These are phyloP conservation scores for Hamamelis virginiana DNA, from an alignment of 164 flowering plant genomes.

Conservation along the genomic window DNA sequence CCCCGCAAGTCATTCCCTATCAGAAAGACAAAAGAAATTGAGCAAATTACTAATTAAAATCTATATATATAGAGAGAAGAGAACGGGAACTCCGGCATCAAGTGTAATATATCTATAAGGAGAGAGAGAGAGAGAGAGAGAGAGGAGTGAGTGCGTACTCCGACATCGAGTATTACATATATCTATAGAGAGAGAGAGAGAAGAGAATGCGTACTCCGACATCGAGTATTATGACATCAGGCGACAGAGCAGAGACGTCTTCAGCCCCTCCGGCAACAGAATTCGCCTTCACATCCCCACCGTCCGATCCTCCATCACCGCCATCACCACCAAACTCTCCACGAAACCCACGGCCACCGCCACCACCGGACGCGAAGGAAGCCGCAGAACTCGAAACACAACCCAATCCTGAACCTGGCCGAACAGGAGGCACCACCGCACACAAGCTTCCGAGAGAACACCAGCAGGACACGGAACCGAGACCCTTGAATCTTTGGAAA, in stretches of 20 bases:
- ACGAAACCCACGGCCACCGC: conserved; percentile 37
- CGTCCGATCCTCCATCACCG: conserved; percentile 39
- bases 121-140: not conserved
- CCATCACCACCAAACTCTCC: conserved; percentile 41
- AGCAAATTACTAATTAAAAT: not conserved
- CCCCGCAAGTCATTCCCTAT: conserved; percentile 93
- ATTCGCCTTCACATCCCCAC: conserved; percentile 36
- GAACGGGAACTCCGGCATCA: no score
- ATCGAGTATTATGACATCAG: conserved; percentile 81
- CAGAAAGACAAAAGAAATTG: not conserved
- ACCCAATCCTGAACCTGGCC: conserved; percentile 20
- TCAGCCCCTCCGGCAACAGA: conserved; percentile 41
- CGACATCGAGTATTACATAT: no score
- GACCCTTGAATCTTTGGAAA: conserved; percentile 8
- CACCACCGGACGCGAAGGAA: conserved; percentile 45
- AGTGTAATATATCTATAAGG: not conserved
- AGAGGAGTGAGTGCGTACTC: no score
- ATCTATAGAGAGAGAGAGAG: not conserved
- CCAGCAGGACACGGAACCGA: conserved; percentile 9
- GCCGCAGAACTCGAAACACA: conserved; percentile 37
- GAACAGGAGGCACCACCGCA: conserved; percentile 9
- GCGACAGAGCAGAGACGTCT: conserved; percentile 40
- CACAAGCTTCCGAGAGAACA: conserved; percentile 16
- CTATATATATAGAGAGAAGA: not conserved
- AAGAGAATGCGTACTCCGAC: conserved; percentile 57